Percentiles rank a stretch among this genome's conserved stretches.
Evolutionary conservation across 1,284 basidiomycete genomes (phyloP).

Genomic region (Marasmius fiardii): DNA sequence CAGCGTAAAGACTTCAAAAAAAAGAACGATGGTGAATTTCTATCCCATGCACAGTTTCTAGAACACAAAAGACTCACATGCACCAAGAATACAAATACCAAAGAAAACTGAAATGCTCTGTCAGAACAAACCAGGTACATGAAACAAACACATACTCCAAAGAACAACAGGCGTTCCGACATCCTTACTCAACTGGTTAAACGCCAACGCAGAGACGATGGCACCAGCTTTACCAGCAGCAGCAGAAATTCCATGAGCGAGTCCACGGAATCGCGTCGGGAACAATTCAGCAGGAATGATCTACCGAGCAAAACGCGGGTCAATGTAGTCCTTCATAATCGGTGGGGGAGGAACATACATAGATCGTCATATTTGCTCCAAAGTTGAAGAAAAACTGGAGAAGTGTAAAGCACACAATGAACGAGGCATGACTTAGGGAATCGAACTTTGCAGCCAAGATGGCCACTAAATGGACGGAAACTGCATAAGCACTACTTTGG

Average conservation of each 20-base stretch:
- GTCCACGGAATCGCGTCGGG: constrained; percentile 80
- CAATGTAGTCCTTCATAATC: too few species aligned
- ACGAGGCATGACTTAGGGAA: constrained; percentile 54
- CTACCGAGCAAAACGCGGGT: too few species aligned
- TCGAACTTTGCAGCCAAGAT: constrained; percentile 68
- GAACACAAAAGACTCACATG: too few species aligned
- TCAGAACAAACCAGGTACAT: too few species aligned
- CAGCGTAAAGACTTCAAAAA: constrained; percentile 11
- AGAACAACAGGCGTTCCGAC: too few species aligned
- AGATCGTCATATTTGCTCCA: constrained; percentile 83
- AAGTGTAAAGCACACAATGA: constrained; percentile 71
- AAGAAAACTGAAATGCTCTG: too few species aligned
- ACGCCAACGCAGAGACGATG: too few species aligned
- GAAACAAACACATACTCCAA: too few species aligned
- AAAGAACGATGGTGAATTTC: background rate
- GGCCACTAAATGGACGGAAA: constrained; percentile 38
- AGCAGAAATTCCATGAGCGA: constrained; percentile 80
- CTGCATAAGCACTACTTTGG: background rate
- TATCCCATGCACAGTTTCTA: too few species aligned
- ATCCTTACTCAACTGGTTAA: too few species aligned
- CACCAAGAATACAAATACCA: too few species aligned
- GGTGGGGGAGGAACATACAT: constrained; percentile 31
- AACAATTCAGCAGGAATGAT: constrained; percentile 84
- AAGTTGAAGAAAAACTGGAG: constrained; percentile 73
- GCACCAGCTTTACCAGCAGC: constrained; percentile 58